Evolutionary conservation across 176 grass and related monocot species (phyloP).

Genomic region (Oryza longistaminata): DNA sequence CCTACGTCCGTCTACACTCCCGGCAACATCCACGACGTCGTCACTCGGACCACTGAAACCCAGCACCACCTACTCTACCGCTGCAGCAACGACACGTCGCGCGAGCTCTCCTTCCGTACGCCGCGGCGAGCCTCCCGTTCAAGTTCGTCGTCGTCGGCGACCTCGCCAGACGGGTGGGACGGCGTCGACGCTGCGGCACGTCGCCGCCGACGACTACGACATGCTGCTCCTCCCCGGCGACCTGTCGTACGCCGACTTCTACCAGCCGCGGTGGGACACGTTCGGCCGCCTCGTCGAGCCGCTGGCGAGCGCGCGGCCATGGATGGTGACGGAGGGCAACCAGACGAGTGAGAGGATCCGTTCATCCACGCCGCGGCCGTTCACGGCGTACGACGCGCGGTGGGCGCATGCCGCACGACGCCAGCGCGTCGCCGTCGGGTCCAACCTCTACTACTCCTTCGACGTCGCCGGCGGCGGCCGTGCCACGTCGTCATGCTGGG

Average conservation of each 20-base stretch:
- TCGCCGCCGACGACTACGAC: slow-evolving; percentile 49
- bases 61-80: slow-evolving; percentile 75
- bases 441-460: slow-evolving; percentile 75
- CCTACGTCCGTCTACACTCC: slow-evolving; percentile 66
- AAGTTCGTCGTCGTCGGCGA: slow-evolving; percentile 73
- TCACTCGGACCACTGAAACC: slow-evolving; percentile 61
- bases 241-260: slow-evolving; percentile 70
- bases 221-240: slow-evolving; percentile 66
- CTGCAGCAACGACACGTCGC: slow-evolving; percentile 44
- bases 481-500: slow-evolving; percentile 70
- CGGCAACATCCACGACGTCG: slow-evolving; percentile 73
- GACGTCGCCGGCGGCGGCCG: slow-evolving; percentile 32
- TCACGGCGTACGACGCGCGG: slow-evolving; percentile 61
- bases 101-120: slow-evolving; percentile 69
- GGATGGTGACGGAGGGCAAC: slow-evolving; percentile 81
- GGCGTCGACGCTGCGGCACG: slow-evolving; percentile 58
- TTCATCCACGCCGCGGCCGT: background rate
- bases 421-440: slow-evolving; percentile 40
- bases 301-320: slow-evolving; percentile 64
- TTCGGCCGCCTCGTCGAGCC: slow-evolving; percentile 71
- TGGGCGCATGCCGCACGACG: slow-evolving; percentile 65
- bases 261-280: slow-evolving; percentile 66
- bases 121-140: slow-evolving; percentile 59
- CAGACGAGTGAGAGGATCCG: slow-evolving; percentile 61
- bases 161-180: slow-evolving; percentile 68